Base-by-base conservation (phyloP, 768 basidiomycete genomes). In the Amanita fuliginea region DNA sequence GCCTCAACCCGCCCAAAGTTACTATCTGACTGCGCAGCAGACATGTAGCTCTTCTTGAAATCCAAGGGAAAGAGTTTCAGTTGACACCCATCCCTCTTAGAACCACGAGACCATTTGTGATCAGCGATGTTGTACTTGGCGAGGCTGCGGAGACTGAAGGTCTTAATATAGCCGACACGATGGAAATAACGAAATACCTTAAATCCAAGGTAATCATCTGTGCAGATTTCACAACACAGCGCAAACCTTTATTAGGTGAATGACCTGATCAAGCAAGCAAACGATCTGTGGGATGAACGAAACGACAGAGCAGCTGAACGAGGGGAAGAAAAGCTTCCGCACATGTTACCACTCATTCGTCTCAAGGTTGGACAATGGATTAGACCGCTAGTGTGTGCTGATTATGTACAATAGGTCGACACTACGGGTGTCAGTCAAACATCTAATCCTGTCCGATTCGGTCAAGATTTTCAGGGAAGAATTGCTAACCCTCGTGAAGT, bases 401-500 rank as follows among this genome's bases (percentile, higher is more conserved):
- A 40, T 16, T n/a, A 7, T 22, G 9, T 42, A 11, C 18, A 13
- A 2, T 32, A 83, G 86, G 91, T 95, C 14, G 91, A 95, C 61
- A 94, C 91, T 0, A 89, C 94, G 0, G 88, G 86, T 37, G 86
- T 92, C 6, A 81, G 80, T 50, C 87, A 90, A 57, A 91, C 91
- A 68, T 91, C 87, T 47, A 99, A 99, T 62, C 94, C 95, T 19
- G 85, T 95, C 46, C 85, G 96, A 8, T 96, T 99, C 62, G 95
- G 96, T 1, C 93, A 95, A 62, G 89, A 95, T 62, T 97, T 97
- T 64, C 78, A 83, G 55, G 90, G 89, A 1, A 77, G 76, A 18
- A 76, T 98, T 32, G 96, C 96, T 9, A 99, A 99, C 61, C 95
- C 96, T 13, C 78, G 91, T 22, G 95, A 98, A 61, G 78, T 96